Conservation (phyloP, 306 rosid species). For the Cucumis hystrix region DNA sequence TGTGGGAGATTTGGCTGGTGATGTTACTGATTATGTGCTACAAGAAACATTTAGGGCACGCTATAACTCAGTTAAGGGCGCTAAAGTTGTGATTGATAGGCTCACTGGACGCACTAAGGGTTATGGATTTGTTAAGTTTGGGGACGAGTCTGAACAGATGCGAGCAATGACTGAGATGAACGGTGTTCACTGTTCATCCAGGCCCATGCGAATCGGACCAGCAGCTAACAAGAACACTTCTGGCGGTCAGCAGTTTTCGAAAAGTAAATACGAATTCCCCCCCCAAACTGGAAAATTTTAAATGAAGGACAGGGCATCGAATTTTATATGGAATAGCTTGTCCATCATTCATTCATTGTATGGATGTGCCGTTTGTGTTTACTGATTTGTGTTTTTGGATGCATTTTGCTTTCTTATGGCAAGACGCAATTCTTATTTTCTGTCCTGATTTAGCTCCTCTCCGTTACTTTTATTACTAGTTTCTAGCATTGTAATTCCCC, state of each 20-base stretch:
- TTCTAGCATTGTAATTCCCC: neutral
- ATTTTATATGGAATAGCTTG: neutral
- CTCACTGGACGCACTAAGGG: slow-evolving; percentile 59
- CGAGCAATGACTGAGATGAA: slow-evolving; percentile 60
- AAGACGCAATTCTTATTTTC: neutral
- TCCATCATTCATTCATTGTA: neutral
- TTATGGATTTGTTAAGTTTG: slow-evolving; percentile 53
- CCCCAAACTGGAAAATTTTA: neutral
- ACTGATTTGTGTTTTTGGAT: neutral
- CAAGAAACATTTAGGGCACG: slow-evolving; percentile 41
- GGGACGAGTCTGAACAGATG: slow-evolving; percentile 43
- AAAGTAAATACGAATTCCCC: slow-evolving; percentile 19
- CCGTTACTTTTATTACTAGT: neutral
- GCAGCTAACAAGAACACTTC: slow-evolving; percentile 49
- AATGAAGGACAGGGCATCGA: neutral
- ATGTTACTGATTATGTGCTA: slow-evolving; percentile 46
- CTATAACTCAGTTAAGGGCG: slow-evolving; percentile 45
- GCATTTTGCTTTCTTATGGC: neutral
- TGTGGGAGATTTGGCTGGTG: slow-evolving; percentile 60
- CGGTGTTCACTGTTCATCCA: slow-evolving; percentile 44
- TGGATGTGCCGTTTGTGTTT: neutral
- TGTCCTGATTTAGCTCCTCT: neutral
- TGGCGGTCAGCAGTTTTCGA: slow-evolving; percentile 31
- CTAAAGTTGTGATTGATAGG: slow-evolving; percentile 55
- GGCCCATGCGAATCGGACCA: slow-evolving; percentile 58